These are phyloP conservation scores for Arabidopsis arenosa DNA, from an alignment of 345 rosid species.

Conservation along the genomic window DNA sequence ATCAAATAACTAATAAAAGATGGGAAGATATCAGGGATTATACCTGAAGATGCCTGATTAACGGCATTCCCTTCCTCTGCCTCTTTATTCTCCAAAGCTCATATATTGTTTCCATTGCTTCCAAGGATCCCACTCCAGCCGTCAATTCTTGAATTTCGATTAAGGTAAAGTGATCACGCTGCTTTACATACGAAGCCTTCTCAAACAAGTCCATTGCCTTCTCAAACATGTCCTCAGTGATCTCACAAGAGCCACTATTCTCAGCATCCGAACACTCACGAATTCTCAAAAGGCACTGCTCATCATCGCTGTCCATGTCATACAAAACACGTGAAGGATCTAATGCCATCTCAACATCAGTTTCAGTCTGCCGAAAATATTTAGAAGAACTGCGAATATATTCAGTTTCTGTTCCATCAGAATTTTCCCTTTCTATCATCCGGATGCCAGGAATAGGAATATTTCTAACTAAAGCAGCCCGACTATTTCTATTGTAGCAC, in stretches of 20 bases:
- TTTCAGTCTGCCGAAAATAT: conserved; percentile 78
- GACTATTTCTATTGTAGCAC: conserved; percentile 79
- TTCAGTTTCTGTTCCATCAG: conserved; percentile 52
- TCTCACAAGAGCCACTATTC: conserved; percentile 44
- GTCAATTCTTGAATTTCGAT: conserved; percentile 72
- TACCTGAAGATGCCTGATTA: conserved; percentile 97
- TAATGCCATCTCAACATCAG: conserved; percentile 95
- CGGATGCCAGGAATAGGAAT: conserved; percentile 97
- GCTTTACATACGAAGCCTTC: conserved; percentile 80
- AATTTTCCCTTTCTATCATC: conserved; percentile 69
- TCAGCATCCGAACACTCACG: conserved; percentile 52
- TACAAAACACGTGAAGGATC: conserved; percentile 73
- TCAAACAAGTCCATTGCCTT: conserved; percentile 83
- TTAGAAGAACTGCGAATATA: conserved; percentile 60
- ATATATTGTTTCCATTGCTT: conserved; percentile 55
- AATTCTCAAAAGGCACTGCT: conserved; percentile 62
- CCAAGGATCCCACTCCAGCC: conserved; percentile 62
- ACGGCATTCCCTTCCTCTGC: conserved; percentile 79
- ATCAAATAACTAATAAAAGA: not conserved
- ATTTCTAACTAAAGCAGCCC: conserved; percentile 82
- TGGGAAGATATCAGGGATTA: conserved; percentile 21
- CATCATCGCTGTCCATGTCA: conserved; percentile 99
- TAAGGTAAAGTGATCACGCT: conserved; percentile 66
- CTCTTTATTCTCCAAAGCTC: conserved; percentile 86
- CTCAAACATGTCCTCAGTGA: conserved; percentile 74